These are phyloP conservation scores for Camelina sativa DNA, from an alignment of 345 rosid genomes.

Conservation along the genomic window DNA sequence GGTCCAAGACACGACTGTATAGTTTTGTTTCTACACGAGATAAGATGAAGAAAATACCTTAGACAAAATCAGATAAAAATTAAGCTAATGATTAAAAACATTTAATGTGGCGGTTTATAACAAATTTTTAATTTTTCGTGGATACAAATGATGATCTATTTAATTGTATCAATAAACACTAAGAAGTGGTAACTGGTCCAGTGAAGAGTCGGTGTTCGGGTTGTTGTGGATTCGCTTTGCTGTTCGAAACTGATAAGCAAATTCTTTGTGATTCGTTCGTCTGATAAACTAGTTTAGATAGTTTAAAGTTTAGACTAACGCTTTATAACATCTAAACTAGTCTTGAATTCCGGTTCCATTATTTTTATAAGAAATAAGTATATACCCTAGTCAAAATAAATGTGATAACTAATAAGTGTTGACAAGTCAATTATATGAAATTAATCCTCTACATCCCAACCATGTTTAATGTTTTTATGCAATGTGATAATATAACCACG, in stretches of 20 bases:
- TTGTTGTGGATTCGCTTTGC: not conserved
- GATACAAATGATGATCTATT: not conserved
- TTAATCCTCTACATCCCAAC: too few species aligned
- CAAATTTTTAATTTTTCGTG: not conserved
- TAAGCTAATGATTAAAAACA: not conserved
- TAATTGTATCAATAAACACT: not conserved
- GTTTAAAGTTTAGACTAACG: not conserved
- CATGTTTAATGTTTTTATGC: too few species aligned
- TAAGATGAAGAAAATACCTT: not conserved
- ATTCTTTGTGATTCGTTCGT: not conserved
- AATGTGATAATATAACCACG: too few species aligned
- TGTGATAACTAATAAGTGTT: too few species aligned
- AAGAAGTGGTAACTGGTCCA: not conserved
- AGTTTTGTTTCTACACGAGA: not conserved
- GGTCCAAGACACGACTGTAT: not conserved
- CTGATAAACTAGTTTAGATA: too few species aligned
- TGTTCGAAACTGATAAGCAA: too few species aligned
- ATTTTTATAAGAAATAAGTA: too few species aligned
- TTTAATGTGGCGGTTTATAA: not conserved
- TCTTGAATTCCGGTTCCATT: not conserved
- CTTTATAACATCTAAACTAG: not conserved
- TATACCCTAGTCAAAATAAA: too few species aligned
- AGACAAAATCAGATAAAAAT: not conserved
- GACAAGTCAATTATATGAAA: too few species aligned
- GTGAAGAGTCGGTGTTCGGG: not conserved